These are phyloP conservation scores for Poteriospumella lacustris DNA, from an alignment of 108 stramenopile genomes.

Conservation along the genomic window DNA sequence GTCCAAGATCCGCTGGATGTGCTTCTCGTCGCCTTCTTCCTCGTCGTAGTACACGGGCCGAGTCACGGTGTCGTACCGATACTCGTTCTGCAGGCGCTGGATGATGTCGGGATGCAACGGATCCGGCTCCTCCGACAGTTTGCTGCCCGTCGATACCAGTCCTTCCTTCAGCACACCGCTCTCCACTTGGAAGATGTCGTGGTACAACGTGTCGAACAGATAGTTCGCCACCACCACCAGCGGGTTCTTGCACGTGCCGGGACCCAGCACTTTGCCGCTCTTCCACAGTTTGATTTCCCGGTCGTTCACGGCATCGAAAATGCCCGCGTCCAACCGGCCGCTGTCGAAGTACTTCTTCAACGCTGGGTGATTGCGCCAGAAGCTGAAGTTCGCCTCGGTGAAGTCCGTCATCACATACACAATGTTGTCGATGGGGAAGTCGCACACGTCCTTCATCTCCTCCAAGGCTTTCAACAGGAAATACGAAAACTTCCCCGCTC, in stretches of 20 bases:
- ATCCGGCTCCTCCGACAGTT: conserved; percentile 39
- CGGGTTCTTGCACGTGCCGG: conserved; percentile 53
- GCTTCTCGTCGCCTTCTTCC: conserved; percentile 47
- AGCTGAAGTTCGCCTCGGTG: conserved; percentile 56
- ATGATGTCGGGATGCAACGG: conserved; percentile 64
- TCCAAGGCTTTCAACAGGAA: conserved; percentile 62
- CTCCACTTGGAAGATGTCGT: conserved; percentile 59
- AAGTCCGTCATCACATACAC: conserved; percentile 70
- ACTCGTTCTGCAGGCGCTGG: conserved; percentile 52
- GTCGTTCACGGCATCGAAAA: conserved; percentile 62
- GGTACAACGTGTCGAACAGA: conserved; percentile 63
- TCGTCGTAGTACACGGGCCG: conserved; percentile 45
- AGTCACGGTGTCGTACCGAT: conserved; percentile 27
- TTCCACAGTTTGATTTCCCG: conserved; percentile 42
- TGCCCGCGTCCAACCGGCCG: conserved; percentile 59
- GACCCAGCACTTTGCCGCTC: conserved; percentile 37
- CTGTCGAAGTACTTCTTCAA: conserved; percentile 48
- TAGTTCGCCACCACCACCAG: conserved; percentile 63
- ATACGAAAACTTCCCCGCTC: conserved; percentile 61
- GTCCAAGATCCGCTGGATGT: conserved; percentile 46
- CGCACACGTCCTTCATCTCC: conserved; percentile 51
- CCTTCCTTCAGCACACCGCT: conserved; percentile 52
- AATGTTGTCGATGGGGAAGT: conserved; percentile 55
- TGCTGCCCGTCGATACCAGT: conserved; percentile 47
- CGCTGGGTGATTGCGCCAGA: conserved; percentile 52